A percentile compares a stretch with the other conserved stretches of the same genome.
Conservation (phyloP, 192 early-diverging fungal species). For the Podila verticillata region DNA sequence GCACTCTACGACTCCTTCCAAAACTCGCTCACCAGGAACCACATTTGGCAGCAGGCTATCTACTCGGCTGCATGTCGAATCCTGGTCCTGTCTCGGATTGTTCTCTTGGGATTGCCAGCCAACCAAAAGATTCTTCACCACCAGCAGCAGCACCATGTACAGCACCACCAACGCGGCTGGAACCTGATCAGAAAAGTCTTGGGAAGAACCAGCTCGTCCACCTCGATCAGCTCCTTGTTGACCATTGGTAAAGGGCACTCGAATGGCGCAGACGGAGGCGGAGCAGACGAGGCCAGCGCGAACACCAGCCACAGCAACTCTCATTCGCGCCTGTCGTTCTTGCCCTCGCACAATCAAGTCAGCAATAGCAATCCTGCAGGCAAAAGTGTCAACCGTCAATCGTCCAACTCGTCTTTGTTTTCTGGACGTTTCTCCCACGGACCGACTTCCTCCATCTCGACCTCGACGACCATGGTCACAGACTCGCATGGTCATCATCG, state of each 20-base stretch:
- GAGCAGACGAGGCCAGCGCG: slow-evolving; percentile 19
- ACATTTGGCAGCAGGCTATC: slow-evolving; percentile 54
- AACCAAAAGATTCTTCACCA: slow-evolving; percentile 30
- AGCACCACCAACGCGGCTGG: slow-evolving; percentile 34
- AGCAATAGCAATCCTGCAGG: not conserved
- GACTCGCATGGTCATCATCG: not conserved
- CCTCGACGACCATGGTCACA: slow-evolving; percentile 1
- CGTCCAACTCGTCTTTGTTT: slow-evolving; percentile 24
- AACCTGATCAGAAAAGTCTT: slow-evolving; percentile 40
- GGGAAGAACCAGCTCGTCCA: slow-evolving; percentile 37
- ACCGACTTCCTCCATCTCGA: slow-evolving; percentile 1
- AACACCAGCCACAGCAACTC: slow-evolving; percentile 36
- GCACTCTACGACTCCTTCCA: slow-evolving; percentile 51
- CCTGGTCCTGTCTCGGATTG: slow-evolving; percentile 39
- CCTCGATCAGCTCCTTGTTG: slow-evolving; percentile 32
- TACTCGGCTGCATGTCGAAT: slow-evolving; percentile 54
- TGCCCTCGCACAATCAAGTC: slow-evolving; percentile 1
- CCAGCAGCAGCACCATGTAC: slow-evolving; percentile 38
- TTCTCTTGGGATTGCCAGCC: slow-evolving; percentile 44
- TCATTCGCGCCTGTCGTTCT: slow-evolving; percentile 11
- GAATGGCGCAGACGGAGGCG: slow-evolving; percentile 38
- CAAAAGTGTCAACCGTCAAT: slow-evolving; percentile 7
- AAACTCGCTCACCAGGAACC: slow-evolving; percentile 53
- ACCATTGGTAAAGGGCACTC: slow-evolving; percentile 32
- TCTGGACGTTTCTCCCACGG: not conserved